Evolutionary conservation across 805 yeast species (phyloP).

Genomic region (Wickerhamiella kurtzmanii): DNA sequence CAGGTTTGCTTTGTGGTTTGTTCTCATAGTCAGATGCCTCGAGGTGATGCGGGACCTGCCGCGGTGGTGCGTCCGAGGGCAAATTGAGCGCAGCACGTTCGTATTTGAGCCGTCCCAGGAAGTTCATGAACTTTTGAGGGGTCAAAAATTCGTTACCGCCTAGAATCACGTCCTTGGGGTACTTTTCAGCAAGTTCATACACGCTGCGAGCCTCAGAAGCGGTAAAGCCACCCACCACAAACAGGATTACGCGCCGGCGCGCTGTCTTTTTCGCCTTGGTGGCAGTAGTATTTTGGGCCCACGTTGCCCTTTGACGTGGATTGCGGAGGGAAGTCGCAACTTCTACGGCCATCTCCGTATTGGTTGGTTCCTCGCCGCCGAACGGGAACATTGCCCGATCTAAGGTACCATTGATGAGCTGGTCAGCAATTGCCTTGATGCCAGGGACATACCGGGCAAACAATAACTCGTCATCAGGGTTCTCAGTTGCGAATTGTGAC

Average conservation of each 20-base stretch:
- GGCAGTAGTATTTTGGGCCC: constrained; percentile 41
- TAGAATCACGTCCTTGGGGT: constrained; percentile 54
- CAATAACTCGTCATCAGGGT: constrained; percentile 32
- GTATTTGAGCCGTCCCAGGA: constrained; percentile 20
- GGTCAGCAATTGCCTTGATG: constrained; percentile 42
- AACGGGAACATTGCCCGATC: constrained; percentile 56
- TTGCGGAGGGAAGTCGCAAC: constrained; percentile 49
- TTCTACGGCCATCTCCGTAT: constrained; percentile 24
- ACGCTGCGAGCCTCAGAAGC: constrained; percentile 66
- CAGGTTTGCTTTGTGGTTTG: constrained; percentile 4
- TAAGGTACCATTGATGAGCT: constrained; percentile 35
- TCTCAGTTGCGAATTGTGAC: constrained; percentile 14
- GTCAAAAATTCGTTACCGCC: constrained; percentile 67
- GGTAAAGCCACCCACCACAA: constrained; percentile 82
- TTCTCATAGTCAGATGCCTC: constrained; percentile 21
- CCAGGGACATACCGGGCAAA: constrained; percentile 58
- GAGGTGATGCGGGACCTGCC: constrained; percentile 23
- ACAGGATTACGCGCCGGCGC: constrained; percentile 63
- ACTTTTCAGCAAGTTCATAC: constrained; percentile 48
- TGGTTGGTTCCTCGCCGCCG: constrained; percentile 40
- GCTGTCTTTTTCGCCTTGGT: constrained; percentile 10
- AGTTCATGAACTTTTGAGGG: constrained; percentile 24
- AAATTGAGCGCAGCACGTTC: constrained; percentile 23
- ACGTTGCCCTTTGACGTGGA: constrained; percentile 58
- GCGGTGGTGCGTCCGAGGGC: constrained; percentile 22